Evolutionary conservation across 164 flowering plant species (phyloP).

Genomic region (Berberis thunbergii): DNA sequence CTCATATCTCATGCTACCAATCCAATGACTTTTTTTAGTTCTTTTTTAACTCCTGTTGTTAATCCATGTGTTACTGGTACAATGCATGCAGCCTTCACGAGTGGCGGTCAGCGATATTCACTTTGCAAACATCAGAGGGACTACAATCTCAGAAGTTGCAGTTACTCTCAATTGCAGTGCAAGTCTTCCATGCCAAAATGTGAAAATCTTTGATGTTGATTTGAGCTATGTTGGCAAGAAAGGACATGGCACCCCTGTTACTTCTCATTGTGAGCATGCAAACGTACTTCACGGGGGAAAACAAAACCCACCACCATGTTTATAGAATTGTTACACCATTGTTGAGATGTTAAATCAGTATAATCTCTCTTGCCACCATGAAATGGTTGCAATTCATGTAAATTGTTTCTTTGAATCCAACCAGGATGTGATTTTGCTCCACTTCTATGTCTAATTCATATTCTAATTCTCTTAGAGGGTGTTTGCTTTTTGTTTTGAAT

Average conservation of each 20-base stretch:
- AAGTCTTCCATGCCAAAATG: not conserved
- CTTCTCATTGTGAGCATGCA: not conserved
- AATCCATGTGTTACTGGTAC: not conserved
- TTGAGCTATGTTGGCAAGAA: not conserved
- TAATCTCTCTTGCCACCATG: too few relatives aligned
- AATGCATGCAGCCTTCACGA: not conserved
- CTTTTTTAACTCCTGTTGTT: too few relatives aligned
- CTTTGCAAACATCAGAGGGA: not conserved
- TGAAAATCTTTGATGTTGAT: not conserved
- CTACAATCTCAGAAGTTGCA: too few relatives aligned
- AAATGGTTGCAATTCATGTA: too few relatives aligned
- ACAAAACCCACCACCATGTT: not conserved
- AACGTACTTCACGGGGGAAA: not conserved
- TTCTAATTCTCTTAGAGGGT: too few relatives aligned
- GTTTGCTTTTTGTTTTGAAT: too few relatives aligned
- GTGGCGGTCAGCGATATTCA: not conserved
- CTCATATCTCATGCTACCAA: not conserved
- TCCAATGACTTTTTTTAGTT: not conserved
- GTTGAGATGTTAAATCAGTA: too few relatives aligned
- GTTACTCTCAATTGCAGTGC: not conserved
- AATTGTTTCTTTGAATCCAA: too few relatives aligned
- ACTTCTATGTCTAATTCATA: too few relatives aligned
- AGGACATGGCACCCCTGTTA: not conserved
- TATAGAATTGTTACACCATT: too few relatives aligned
- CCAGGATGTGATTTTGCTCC: too few relatives aligned